Evolutionary conservation across 345 rosid genomes (phyloP).

Genomic region (Acer saccharum): DNA sequence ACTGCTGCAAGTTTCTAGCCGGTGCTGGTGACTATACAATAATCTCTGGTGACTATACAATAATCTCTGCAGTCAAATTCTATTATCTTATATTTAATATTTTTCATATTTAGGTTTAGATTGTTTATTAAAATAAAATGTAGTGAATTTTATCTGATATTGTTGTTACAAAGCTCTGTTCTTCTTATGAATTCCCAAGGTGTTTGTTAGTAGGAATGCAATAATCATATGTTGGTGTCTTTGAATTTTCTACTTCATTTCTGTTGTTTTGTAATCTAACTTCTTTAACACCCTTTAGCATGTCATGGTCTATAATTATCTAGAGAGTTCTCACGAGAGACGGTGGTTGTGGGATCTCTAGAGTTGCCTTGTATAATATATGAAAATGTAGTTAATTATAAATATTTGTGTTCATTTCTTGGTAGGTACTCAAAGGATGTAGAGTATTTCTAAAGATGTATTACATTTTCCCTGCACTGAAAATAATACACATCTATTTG

Average conservation of each 20-base stretch:
- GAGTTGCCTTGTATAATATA: not conserved
- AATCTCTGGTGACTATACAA: not conserved
- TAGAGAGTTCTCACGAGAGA: no score
- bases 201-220: not conserved
- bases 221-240: not conserved
- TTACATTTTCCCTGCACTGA: not conserved
- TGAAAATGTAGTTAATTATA: not conserved
- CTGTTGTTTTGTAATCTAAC: no score
- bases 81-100: no score
- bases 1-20: not conserved
- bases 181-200: not conserved
- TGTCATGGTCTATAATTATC: not conserved
- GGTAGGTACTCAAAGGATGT: not conserved
- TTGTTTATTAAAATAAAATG: no score
- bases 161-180: no score
- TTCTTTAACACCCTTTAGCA: not conserved
- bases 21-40: not conserved
- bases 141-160: no score
- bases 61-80: not conserved
- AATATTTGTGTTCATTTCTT: not conserved
- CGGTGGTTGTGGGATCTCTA: no score
- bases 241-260: not conserved
- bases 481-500: not conserved
- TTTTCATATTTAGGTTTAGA: not conserved
- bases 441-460: not conserved